Evolutionary conservation across 371 early-diverging fungal species (phyloP), one percentile per base, ranked within the genome.

Genomic region (Choanephora cucurbitarum): DNA sequence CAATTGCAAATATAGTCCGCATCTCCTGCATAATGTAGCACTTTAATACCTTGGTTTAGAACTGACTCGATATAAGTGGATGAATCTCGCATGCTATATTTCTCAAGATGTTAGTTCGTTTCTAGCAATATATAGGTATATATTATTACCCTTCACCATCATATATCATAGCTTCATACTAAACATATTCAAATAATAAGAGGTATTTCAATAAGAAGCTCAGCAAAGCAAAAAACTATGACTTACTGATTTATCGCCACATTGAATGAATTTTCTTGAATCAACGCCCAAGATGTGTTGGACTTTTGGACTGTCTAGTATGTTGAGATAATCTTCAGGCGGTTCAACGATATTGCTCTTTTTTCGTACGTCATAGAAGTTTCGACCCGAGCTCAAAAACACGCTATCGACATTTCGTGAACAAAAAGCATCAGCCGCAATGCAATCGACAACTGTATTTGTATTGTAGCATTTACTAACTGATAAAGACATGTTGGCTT

Each of bases 11-110:
- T 83, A 62, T 79, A 91, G 67, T 91, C 91, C 2, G 90, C 89
- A 59, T 90, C 86, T 86, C 96, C 97, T 54, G 91, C 91, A 66
- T 95, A 97, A 32, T 95, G 69, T 43, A 97, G 67, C 11, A 95
- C 83, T 33, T 86, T 77, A 57, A 95, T 81, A 21, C 92, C 93
- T 3, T 47, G 28, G 46, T 56, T 47, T 6, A 62, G 39, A 1
- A 95, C 63, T 9, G 79, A 81, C 3, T 90, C 88, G 0, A 96
- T 15, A 32, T 31, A 21, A 10, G 46, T 39, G 0, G 52, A 40
- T n/a, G 58, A 52, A 40, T 58, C 32, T 11, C 58, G 42, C 18
- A 44, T 42, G 1, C 58, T 58, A 31, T 22, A 9, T 37, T 11
- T 7, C 21, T 31, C 1, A 8, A 33, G 11, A 44, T 15, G 8